phyloP scores from a whole-genome alignment of 805 yeast species.

The Candida ficus region DNA sequence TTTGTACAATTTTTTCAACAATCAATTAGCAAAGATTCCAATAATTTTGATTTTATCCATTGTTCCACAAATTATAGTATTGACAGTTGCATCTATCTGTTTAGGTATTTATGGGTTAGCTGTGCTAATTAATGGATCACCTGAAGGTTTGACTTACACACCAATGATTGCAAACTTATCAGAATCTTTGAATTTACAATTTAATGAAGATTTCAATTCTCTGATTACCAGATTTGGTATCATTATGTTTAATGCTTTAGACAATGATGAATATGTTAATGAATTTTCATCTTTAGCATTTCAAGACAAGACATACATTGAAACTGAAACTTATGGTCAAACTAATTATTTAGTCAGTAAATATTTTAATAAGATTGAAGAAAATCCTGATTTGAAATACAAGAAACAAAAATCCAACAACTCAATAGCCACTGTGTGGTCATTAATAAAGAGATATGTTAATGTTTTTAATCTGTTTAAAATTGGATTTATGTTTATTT shows the following conservation, averaged over 20 bases:
- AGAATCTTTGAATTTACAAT: slow-evolving; percentile 33
- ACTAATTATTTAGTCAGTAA: slow-evolving; percentile 17
- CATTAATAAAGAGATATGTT: slow-evolving; percentile 9
- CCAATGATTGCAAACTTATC: slow-evolving; percentile 32
- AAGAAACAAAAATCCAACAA: background rate
- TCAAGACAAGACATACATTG: too few relatives aligned
- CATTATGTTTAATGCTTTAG: slow-evolving; percentile 62
- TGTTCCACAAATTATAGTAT: slow-evolving; percentile 59
- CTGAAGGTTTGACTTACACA: slow-evolving; percentile 27
- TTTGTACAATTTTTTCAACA: slow-evolving; percentile 34
- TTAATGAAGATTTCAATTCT: slow-evolving; percentile 63
- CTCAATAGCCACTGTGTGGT: slow-evolving; percentile 8
- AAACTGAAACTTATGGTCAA: slow-evolving; percentile 50
- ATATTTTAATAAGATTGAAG: slow-evolving; percentile 22
- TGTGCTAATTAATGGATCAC: slow-evolving; percentile 41
- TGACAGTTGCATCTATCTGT: slow-evolving; percentile 47
- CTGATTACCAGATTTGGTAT: slow-evolving; percentile 55
- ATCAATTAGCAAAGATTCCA: slow-evolving; percentile 46
- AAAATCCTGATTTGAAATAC: slow-evolving; percentile 16
- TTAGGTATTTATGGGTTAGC: slow-evolving; percentile 52
- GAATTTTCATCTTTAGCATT: slow-evolving; percentile 46
- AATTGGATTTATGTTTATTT: slow-evolving; percentile 6
- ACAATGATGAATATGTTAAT: slow-evolving; percentile 57
- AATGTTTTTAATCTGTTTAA: slow-evolving; percentile 11
- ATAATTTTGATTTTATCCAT: slow-evolving; percentile 51